Evolutionary conservation across 345 rosid species (phyloP), one percentile per base, ranked within the genome.

Genomic region (Cardiospermum halicacabum): DNA sequence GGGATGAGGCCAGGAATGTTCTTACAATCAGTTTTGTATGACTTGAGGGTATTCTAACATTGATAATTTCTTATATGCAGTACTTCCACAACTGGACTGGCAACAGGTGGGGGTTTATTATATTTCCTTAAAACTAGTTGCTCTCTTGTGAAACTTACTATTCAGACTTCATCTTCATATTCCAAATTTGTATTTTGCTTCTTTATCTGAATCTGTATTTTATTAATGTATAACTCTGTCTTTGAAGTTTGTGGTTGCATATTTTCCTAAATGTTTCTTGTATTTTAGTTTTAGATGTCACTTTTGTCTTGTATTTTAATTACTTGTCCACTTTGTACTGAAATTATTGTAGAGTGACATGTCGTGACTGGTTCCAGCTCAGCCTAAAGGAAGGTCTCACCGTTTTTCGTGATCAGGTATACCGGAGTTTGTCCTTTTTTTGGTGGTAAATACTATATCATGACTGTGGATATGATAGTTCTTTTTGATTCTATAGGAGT

Each of bases 81-180:
- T 95, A 91, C 76, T 95, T 95, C 80, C 97, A 95, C 88, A 95
- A 95, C 75, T 95, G 99, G 99, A 95, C 99, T 58, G 99, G 99
- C 69, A 89, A 91, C 86, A 94, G 99, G 99, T 92, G 78, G 74
- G 74, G 58, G 66, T 53, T 13, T 63, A 18, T 57, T 43, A 53
- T 42, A n/a, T 64, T n/a, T n/a, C n/a, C n/a, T n/a, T 19, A 22
- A 62, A 19, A 40, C 10, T 24, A 31, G 16, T 73, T 25, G 2
- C 65, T 59, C 56, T 40, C 28, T 47, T 59, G 5, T 30, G 21
- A 10, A 27, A 18, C 18, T 8, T 31, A n/a, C 37, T 8, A 47
- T 4, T 7, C 27, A 50, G 27, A 16, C 13, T 24, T 53, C 53
- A 34, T 67, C 12, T 8, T 64, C 45, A 32, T 48, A 65, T 45